These are phyloP conservation scores for Mycosarcoma maydis DNA, from an alignment of 1,284 basidiomycete genomes.

Conservation along the genomic window DNA sequence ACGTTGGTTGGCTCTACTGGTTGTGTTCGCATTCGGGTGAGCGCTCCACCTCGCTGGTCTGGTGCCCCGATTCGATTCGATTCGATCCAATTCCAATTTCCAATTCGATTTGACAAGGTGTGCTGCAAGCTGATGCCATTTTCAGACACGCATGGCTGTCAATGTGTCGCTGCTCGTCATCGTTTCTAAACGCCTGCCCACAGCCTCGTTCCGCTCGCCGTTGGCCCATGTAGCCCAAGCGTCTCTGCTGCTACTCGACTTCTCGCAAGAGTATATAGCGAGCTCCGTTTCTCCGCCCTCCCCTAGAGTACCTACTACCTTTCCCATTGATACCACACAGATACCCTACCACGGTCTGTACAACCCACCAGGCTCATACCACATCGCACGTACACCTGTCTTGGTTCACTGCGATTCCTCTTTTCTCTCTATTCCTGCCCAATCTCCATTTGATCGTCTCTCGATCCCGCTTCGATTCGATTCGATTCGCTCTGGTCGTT, in stretches of 20 bases:
- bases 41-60: background rate
- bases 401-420: slow-evolving; percentile 38
- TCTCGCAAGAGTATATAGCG: slow-evolving; percentile 26
- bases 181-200: background rate
- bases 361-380: background rate
- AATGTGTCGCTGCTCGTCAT: slow-evolving; percentile 18
- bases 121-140: slow-evolving; percentile 18
- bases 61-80: background rate
- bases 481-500: no score
- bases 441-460: slow-evolving; percentile 29
- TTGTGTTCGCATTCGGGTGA: background rate
- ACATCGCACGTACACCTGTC: slow-evolving; percentile 43
- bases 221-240: no score
- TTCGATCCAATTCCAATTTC: background rate
- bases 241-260: background rate
- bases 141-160: no score
- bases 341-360: slow-evolving; percentile 43
- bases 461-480: slow-evolving; percentile 25
- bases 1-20: no score
- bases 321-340: slow-evolving; percentile 28
- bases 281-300: no score
- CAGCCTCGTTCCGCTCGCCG: background rate
- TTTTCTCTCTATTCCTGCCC: background rate
- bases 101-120: background rate
- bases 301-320: no score